Percentiles rank a stretch among this genome's conserved stretches.
These are phyloP conservation scores for Dictyostelium gargantuum DNA, from an alignment of 208 protist species.

Conservation along the genomic window DNA sequence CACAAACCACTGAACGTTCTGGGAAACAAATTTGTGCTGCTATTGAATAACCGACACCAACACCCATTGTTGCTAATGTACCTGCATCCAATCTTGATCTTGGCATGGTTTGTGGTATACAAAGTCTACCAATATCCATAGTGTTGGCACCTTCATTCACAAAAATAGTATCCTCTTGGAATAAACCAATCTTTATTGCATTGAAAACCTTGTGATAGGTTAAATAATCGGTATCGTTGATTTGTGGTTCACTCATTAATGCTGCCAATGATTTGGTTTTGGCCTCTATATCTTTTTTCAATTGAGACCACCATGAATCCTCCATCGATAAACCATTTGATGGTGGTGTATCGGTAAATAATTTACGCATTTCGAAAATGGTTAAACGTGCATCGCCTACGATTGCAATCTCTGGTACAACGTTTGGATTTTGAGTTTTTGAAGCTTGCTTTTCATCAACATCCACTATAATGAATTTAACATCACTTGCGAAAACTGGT, in stretches of 20 bases:
- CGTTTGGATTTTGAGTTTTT: not conserved
- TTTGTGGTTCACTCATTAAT: not conserved
- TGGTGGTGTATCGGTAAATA: not conserved
- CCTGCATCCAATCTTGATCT: conserved; percentile 29
- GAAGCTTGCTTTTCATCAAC: not conserved
- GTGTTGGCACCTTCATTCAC: conserved; percentile 64
- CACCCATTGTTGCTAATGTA: conserved; percentile 49
- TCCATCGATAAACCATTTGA: not conserved
- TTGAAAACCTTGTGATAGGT: conserved; percentile 25
- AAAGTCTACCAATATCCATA: conserved; percentile 54
- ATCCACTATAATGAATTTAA: conserved; percentile 50
- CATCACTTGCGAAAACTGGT: not conserved
- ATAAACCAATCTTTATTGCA: not conserved
- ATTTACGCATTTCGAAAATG: not conserved
- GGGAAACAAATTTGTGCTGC: not conserved
- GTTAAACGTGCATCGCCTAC: not conserved
- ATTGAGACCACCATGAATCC: not conserved
- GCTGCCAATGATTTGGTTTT: not conserved
- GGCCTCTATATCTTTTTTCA: not conserved
- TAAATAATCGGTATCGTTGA: not conserved
- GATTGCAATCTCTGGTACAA: not conserved
- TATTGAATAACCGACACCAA: conserved; percentile 47
- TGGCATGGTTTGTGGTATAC: not conserved
- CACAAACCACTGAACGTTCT: not conserved
- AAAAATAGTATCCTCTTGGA: not conserved